Evolutionary conservation across 1,284 basidiomycete species (phyloP).

Genomic region (Cutaneotrichosporon dermatis): DNA sequence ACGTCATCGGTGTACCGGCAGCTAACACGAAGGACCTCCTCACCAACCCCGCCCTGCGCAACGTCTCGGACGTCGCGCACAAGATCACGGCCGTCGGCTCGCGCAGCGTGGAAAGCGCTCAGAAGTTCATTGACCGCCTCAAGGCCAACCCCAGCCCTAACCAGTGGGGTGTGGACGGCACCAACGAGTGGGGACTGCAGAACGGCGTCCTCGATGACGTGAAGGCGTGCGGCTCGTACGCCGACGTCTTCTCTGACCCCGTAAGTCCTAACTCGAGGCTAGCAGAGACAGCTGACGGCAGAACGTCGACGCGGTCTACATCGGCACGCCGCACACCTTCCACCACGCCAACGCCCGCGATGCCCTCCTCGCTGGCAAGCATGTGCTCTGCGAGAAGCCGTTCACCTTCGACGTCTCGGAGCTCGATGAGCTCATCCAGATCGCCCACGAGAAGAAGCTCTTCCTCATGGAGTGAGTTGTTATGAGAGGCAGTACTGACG

Average conservation of each 20-base stretch:
- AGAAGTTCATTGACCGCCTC: constrained; percentile 61
- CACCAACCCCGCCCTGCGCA: constrained; percentile 50
- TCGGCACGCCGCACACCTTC: constrained; percentile 79
- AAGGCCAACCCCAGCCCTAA: constrained; percentile 6
- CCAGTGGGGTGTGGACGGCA: constrained; percentile 15
- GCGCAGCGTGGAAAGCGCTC: constrained; percentile 63
- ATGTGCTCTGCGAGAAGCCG: constrained; percentile 79
- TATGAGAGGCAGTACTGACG: not conserved
- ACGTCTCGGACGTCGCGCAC: constrained; percentile 68
- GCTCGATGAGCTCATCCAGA: constrained; percentile 58
- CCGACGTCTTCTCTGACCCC: constrained; percentile 67
- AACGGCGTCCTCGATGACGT: constrained; percentile 46
- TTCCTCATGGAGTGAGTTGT: constrained; percentile 74
- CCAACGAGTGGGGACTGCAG: constrained; percentile 31
- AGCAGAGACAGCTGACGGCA: constrained; percentile 33
- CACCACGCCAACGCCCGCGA: constrained; percentile 76
- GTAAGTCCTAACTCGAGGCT: constrained; percentile 45
- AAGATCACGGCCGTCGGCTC: constrained; percentile 76
- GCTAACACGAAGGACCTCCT: constrained; percentile 33
- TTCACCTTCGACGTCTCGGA: constrained; percentile 53
- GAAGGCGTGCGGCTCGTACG: constrained; percentile 71
- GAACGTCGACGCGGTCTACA: constrained; percentile 75
- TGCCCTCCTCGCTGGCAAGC: constrained; percentile 72
- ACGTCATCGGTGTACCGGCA: not conserved
- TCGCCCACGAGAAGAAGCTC: constrained; percentile 69